These are phyloP conservation scores for Wallacemonas sp. DNA, from an alignment of 208 protist species.

Conservation along the genomic window DNA sequence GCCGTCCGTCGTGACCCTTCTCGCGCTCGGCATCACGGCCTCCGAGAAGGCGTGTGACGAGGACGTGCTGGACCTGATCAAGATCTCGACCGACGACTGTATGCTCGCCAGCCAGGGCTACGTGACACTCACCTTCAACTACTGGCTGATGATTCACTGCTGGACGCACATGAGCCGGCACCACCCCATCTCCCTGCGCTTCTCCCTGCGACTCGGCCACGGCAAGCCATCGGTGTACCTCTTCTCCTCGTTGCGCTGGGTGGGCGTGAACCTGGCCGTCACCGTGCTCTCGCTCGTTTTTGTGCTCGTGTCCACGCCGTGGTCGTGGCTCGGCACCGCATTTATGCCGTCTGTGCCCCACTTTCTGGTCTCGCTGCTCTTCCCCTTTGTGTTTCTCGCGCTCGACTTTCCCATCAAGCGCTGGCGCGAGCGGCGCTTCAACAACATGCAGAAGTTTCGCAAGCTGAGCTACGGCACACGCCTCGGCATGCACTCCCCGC, in stretches of 20 bases:
- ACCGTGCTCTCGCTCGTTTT: slow-evolving; percentile 60
- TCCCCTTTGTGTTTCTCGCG: slow-evolving; percentile 65
- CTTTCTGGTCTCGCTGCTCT: slow-evolving; percentile 57
- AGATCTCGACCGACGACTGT: slow-evolving; percentile 42
- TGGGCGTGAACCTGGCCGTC: slow-evolving; percentile 53
- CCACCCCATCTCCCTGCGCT: slow-evolving; percentile 64
- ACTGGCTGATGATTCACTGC: slow-evolving; percentile 89
- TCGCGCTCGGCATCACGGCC: slow-evolving; percentile 76
- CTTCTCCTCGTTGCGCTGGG: slow-evolving; percentile 72
- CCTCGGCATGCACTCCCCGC: slow-evolving; percentile 91
- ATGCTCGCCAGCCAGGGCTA: slow-evolving; percentile 69
- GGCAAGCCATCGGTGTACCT: slow-evolving; percentile 70
- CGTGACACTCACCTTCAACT: slow-evolving; percentile 83
- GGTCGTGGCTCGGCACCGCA: slow-evolving; percentile 18
- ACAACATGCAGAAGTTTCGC: slow-evolving; percentile 88
- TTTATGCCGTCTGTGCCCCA: slow-evolving; percentile 76
- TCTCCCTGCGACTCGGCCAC: slow-evolving; percentile 73
- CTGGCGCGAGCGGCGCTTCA: slow-evolving; percentile 77
- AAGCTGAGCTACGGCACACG: slow-evolving; percentile 88
- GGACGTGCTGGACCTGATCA: slow-evolving; percentile 34
- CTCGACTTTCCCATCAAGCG: slow-evolving; percentile 87
- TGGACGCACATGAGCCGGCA: slow-evolving; percentile 91
- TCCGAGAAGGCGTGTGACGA: slow-evolving; percentile 39
- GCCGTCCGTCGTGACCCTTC: slow-evolving; percentile 59
- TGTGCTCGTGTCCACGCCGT: slow-evolving; percentile 49